Base-by-base conservation (phyloP, 805 yeast genomes). In the Candida nitratophila region DNA sequence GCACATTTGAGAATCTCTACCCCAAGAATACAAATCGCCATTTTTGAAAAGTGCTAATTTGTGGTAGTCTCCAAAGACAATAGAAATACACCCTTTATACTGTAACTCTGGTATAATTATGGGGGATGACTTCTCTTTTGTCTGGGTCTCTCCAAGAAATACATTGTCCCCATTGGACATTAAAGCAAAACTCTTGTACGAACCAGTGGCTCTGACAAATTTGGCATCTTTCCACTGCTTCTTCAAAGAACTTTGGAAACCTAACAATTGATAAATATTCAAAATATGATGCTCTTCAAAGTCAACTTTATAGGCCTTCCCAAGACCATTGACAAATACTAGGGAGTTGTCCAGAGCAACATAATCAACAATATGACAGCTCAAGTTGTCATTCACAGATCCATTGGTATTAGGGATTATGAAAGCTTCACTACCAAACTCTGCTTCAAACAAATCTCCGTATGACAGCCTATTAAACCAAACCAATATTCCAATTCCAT, bases 51-150 rank as follows among this genome's bases (percentile, higher is more conserved):
- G 62, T 0, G 86, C 91, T 39, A 85, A 53, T 27, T 58, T 68
- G 56, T 86, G 95, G 54, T 83, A 79, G 57, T 86, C 93, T 1
- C 91, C 95, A 42, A 80, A 74, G 0, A 76, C 79, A 1, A 84
- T 64, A 3, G 81, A 72, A 6, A 77, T 68, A 27, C 83, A 70
- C 1, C 69, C 68, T 21, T 58, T 68, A 7, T 71, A 61, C 50
- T 77, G 80, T 14, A 77, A 51, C 38, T 72, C 76, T 1, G 62
- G 57, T 11, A 70, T 47, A 1, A 70, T 46, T 1, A 44, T 40
- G 0, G 77, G 76, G 17, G 55, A 58, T 7, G 47, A 47, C 16
- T 49, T 49, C 7, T 29, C 16, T 4, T 49, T 37, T 17, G 40
- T 34, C 12, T 58, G 54, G 21, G 50, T 53, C 16, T 56, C 45